These are phyloP conservation scores for Rutidosis leptorrhynchoides DNA, from an alignment of 129 eudicot species.

Conservation along the genomic window DNA sequence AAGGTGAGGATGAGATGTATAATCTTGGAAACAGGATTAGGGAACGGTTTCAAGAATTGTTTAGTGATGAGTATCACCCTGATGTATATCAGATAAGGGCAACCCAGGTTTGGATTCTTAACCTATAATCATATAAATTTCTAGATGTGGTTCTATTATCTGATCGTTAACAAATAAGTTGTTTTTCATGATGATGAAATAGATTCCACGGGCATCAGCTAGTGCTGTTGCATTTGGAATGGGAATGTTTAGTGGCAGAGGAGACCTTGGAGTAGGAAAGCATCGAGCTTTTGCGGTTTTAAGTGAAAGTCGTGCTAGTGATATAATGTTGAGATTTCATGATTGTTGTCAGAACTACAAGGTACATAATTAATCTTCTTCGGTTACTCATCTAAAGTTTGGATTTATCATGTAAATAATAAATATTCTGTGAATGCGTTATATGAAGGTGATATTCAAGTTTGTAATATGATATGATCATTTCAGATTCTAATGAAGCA, in stretches of 20 bases:
- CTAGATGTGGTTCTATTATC: background rate
- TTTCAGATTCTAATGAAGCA: background rate
- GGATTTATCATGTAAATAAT: background rate
- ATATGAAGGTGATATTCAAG: background rate
- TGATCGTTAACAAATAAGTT: background rate
- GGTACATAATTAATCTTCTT: conserved; percentile 38
- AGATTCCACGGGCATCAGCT: conserved; percentile 97
- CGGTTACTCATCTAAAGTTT: background rate
- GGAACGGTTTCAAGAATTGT: conserved; percentile 60
- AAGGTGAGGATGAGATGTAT: conserved; percentile 86
- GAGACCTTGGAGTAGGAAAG: conserved; percentile 77
- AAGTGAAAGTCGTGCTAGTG: conserved; percentile 97
- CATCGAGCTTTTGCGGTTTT: conserved; percentile 89
- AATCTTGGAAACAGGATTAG: conserved; percentile 67
- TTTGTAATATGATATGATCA: background rate
- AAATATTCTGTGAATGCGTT: background rate
- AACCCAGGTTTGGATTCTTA: conserved; percentile 60
- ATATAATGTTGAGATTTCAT: conserved; percentile 78
- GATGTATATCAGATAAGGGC: conserved; percentile 75
- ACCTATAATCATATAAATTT: background rate
- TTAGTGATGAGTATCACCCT: conserved; percentile 75
- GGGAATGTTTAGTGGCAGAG: conserved; percentile 88
- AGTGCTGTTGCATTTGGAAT: conserved; percentile 99
- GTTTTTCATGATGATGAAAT: background rate
- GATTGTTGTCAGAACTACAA: conserved; percentile 96